Evolutionary conservation across 169 alveolate species (phyloP).

Genomic region (Plasmodium inui): DNA sequence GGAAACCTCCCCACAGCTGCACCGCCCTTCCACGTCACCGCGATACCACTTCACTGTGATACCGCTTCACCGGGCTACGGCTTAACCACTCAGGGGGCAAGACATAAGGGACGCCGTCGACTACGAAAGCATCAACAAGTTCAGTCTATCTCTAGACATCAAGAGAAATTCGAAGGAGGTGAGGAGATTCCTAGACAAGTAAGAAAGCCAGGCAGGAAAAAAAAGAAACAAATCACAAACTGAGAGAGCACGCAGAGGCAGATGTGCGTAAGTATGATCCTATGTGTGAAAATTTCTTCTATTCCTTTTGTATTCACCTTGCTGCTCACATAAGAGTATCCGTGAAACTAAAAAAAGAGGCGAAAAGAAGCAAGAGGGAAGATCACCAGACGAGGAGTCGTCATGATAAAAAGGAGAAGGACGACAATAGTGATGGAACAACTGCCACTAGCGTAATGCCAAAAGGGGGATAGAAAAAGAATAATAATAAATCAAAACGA

Average conservation of each 20-base stretch:
- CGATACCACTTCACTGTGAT: not conserved
- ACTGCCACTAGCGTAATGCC: constrained; percentile 1
- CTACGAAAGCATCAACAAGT: constrained; percentile 57
- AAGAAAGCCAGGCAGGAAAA: not conserved
- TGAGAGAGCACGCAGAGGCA: not conserved
- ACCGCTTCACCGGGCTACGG: not conserved
- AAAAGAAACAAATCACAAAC: not conserved
- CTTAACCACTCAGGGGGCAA: constrained; percentile 37
- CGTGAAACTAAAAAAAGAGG: constrained; percentile 5
- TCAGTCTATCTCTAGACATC: constrained; percentile 22
- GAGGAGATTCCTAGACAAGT: constrained; percentile 31
- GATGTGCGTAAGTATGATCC: not conserved
- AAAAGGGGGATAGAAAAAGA: not conserved
- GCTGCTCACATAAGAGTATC: constrained; percentile 4
- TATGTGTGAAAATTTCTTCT: not conserved
- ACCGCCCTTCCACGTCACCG: not conserved
- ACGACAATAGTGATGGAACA: not conserved
- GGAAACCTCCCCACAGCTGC: not conserved
- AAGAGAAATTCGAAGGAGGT: constrained; percentile 49
- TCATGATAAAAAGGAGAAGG: not conserved
- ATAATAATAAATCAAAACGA: not conserved
- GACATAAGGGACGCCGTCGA: constrained; percentile 42
- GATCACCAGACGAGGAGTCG: not conserved
- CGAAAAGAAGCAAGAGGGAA: not conserved
- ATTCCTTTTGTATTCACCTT: not conserved